Evolutionary conservation across 129 eudicot genomes (phyloP).

Genomic region (Rutidosis leptorrhynchoides): DNA sequence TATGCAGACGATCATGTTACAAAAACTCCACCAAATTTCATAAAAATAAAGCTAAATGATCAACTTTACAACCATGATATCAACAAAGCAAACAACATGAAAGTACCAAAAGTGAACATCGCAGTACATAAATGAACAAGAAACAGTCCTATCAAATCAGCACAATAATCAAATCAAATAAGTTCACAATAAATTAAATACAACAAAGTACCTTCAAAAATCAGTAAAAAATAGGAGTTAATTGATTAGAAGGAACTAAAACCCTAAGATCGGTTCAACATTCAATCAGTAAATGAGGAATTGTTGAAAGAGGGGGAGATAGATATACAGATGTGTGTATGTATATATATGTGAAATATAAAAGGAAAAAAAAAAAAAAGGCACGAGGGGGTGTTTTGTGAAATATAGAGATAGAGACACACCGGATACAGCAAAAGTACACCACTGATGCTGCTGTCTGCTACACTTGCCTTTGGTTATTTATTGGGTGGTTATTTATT

Average conservation of each 20-base stretch:
- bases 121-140: background rate
- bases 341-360: background rate
- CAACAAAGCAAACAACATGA: background rate
- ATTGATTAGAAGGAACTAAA: slow-evolving; percentile 3
- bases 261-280: slow-evolving; percentile 24
- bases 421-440: slow-evolving; percentile 31
- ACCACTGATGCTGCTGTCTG: slow-evolving; percentile 30
- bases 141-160: background rate
- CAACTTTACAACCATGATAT: background rate
- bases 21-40: background rate
- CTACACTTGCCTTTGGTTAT: slow-evolving; percentile 35
- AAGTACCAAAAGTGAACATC: background rate
- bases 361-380: background rate
- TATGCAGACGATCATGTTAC: slow-evolving; percentile 10
- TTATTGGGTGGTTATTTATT: too few relatives aligned
- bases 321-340: slow-evolving; percentile 19
- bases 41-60: background rate
- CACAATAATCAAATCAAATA: background rate
- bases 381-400: slow-evolving; percentile 37
- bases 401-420: slow-evolving; percentile 28
- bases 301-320: background rate
- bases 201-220: background rate
- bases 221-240: slow-evolving; percentile 3
- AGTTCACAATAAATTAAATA: background rate
- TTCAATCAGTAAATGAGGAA: slow-evolving; percentile 19